A percentile compares a stretch with the other conserved stretches of the same genome.
Evolutionary conservation across 2,329 filamentous ascomycete species (phyloP).

Genomic region (Geosmithia putterillii): DNA sequence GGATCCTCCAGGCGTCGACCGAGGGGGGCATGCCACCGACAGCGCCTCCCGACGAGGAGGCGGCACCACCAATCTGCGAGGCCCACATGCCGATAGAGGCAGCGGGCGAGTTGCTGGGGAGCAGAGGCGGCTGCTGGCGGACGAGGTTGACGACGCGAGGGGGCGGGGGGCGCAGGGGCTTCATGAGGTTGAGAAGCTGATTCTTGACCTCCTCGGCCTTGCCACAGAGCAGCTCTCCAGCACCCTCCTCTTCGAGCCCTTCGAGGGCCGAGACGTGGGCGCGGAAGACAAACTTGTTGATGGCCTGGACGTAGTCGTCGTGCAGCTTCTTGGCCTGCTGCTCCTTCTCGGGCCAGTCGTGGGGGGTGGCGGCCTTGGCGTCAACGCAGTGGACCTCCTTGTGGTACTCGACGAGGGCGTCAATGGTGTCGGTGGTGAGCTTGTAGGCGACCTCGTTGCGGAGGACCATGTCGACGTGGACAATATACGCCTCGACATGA

Average conservation of each 20-base stretch:
- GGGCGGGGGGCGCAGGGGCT: slow-evolving; percentile 74
- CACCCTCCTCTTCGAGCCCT: slow-evolving; percentile 91
- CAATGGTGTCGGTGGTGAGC: slow-evolving; percentile 88
- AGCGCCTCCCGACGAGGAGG: no score
- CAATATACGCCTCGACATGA: slow-evolving; percentile 92
- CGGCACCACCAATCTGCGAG: no score
- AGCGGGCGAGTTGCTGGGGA: slow-evolving; percentile 64
- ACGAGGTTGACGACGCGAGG: slow-evolving; percentile 84
- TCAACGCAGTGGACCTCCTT: slow-evolving; percentile 90
- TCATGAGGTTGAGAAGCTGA: slow-evolving; percentile 73
- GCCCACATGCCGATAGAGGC: slow-evolving; percentile 79
- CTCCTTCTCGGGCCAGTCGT: slow-evolving; percentile 95
- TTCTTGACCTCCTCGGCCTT: slow-evolving; percentile 90
- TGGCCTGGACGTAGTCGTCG: slow-evolving; percentile 88
- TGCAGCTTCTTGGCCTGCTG: slow-evolving; percentile 93
- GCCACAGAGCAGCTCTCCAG: slow-evolving; percentile 82
- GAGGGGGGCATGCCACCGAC: no score
- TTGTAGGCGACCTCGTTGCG: slow-evolving; percentile 98
- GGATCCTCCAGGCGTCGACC: slow-evolving; percentile 80
- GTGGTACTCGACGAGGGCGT: slow-evolving; percentile 87
- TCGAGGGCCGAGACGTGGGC: slow-evolving; percentile 82
- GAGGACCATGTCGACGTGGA: slow-evolving; percentile 97
- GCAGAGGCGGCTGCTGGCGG: slow-evolving; percentile 71
- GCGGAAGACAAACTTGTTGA: slow-evolving; percentile 95
- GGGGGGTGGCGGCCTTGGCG: slow-evolving; percentile 72